Evolutionary conservation across 177 flowering plant species (phyloP).

Genomic region (Tripterygium wilfordii): DNA sequence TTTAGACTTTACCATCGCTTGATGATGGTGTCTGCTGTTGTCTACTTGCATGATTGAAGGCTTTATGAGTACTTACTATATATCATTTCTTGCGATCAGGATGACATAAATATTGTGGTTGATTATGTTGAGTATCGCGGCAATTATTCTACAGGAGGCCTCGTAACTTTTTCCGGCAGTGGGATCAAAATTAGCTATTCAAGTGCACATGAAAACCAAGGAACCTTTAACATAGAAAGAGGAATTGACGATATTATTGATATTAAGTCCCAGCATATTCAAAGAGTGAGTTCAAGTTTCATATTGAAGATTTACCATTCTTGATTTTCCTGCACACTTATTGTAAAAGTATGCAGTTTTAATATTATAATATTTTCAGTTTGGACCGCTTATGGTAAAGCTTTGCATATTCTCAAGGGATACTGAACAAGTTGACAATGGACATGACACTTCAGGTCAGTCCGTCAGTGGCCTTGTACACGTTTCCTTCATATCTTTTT

Average conservation of each 20-base stretch:
- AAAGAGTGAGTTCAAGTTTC: slow-evolving; percentile 66
- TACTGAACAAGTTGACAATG: slow-evolving; percentile 17
- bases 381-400: slow-evolving; percentile 37
- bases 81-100: slow-evolving; percentile 20
- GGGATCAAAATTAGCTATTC: slow-evolving; percentile 28
- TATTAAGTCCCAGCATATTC: slow-evolving; percentile 27
- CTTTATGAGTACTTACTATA: neutral
- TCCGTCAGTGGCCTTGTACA: slow-evolving; percentile 5
- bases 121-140: slow-evolving; percentile 24
- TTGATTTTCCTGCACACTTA: too few relatives aligned
- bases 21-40: too few relatives aligned
- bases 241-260: slow-evolving; percentile 29
- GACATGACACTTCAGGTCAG: slow-evolving; percentile 43
- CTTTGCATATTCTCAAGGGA: slow-evolving; percentile 32
- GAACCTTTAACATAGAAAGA: slow-evolving; percentile 22
- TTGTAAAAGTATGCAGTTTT: too few relatives aligned
- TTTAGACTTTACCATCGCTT: too few relatives aligned
- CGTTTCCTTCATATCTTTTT: neutral
- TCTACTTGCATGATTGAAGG: neutral
- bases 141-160: slow-evolving; percentile 16
- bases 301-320: too few relatives aligned
- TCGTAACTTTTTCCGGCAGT: slow-evolving; percentile 23
- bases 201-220: slow-evolving; percentile 9
- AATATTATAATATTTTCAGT: slow-evolving; percentile 34
- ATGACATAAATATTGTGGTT: slow-evolving; percentile 13